Evolutionary conservation across 192 early-diverging fungal species (phyloP).

Genomic region (Dispira parvispora): DNA sequence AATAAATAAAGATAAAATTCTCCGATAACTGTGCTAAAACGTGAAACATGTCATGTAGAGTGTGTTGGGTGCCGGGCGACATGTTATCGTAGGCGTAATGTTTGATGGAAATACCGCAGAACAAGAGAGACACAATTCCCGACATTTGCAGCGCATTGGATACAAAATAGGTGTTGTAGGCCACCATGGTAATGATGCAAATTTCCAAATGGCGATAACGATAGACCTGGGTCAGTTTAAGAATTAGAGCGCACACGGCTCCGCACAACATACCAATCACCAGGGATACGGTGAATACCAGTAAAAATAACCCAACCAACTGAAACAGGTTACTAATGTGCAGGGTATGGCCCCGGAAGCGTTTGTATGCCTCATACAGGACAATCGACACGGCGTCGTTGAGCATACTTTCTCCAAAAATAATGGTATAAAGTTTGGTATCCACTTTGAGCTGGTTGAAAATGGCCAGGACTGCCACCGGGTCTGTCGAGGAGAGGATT

Average conservation of each 20-base stretch:
- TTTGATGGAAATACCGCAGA: conserved; percentile 80
- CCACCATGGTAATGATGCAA: conserved; percentile 67
- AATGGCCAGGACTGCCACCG: conserved; percentile 89
- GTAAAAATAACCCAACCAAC: conserved; percentile 55
- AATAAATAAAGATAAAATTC: conserved; percentile 95
- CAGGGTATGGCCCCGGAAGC: conserved; percentile 56
- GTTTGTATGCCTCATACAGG: conserved; percentile 69
- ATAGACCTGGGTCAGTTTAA: conserved; percentile 76
- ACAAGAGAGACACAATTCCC: conserved; percentile 87
- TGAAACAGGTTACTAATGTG: conserved; percentile 39
- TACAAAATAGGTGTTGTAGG: conserved; percentile 85
- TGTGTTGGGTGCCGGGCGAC: conserved; percentile 52
- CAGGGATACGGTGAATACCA: conserved; percentile 68
- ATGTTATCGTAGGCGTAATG: conserved; percentile 92
- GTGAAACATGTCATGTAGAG: conserved; percentile 83
- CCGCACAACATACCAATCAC: conserved; percentile 69
- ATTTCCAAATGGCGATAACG: conserved; percentile 73
- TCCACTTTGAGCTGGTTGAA: conserved; percentile 90
- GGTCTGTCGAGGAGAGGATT: conserved; percentile 91
- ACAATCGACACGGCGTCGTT: conserved; percentile 98
- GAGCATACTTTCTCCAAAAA: conserved; percentile 89
- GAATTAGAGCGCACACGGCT: conserved; percentile 57
- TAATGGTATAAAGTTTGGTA: conserved; percentile 85
- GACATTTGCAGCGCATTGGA: conserved; percentile 76
- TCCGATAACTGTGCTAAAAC: conserved; percentile 86